Evolutionary conservation across 345 rosid species (phyloP), one percentile per base, ranked within the genome.

Genomic region (Populus tremula): DNA sequence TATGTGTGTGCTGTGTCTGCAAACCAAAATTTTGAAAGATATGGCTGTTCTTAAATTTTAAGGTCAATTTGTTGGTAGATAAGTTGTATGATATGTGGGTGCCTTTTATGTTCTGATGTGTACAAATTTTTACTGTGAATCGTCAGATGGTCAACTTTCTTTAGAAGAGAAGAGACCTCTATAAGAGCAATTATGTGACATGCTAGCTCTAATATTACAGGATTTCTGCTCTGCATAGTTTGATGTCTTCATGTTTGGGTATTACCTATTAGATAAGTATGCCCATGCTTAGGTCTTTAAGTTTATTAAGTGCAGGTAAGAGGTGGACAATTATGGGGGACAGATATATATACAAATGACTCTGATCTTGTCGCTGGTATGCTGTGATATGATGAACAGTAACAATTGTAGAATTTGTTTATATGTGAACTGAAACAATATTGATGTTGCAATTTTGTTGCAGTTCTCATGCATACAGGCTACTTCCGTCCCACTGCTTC

Each of bases 381-480:
- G 76, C 78, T 74, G 16, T 67, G 29, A 59, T 78, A 41, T 64
- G 62, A 66, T 66, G 54, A 9, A 70, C 29, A 49, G 8, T 70
- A 20, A 4, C 2, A 27, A 31, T 6, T 49, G 23, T 31, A 70
- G 67, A 75, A 72, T 63, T 68, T 38, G 56, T 45, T 53, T 33
- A 76, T 76, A 43, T 78, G 45, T 67, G 18, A 66, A 13, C 39
- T 9, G 16, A 72, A 73, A 18, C 69, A 74, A 36, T 2, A 69
- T 67, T 83, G 79, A 69, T 80, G 73, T 75, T 79, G 70, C 63
- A 50, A 71, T 76, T 35, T 82, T 76, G 45, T 83, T 77, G 76
- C 88, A 96, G 99, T 96, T 89, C 98, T 96, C 83, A 93, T 94
- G 98, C 98, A 96, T 85, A 94, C 99, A 45, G 99, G 99, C 81